These are phyloP conservation scores for Trypanosoma mega DNA, from an alignment of 208 protist genomes.

Conservation along the genomic window DNA sequence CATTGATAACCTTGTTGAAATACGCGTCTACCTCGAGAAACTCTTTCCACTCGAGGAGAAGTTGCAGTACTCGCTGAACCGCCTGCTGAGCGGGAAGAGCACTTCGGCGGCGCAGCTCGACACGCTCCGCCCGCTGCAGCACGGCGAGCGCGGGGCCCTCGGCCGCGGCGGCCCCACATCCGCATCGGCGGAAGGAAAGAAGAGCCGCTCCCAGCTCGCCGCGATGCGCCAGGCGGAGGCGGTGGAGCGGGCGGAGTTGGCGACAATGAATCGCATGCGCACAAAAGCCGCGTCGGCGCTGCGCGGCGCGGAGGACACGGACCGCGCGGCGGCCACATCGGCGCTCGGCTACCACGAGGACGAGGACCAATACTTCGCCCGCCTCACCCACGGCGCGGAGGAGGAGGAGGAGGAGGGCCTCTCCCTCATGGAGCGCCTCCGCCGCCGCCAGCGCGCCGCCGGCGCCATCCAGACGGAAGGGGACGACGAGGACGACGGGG, in stretches of 20 bases:
- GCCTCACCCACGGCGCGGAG: slow-evolving; percentile 47
- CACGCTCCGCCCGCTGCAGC: slow-evolving; percentile 68
- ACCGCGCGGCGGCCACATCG: slow-evolving; percentile 44
- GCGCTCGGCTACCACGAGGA: slow-evolving; percentile 85
- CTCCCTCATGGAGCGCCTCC: slow-evolving; percentile 79
- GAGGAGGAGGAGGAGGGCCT: slow-evolving; percentile 51
- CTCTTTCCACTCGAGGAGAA: slow-evolving; percentile 95
- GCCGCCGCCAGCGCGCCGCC: slow-evolving; percentile 46
- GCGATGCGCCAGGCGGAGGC: slow-evolving; percentile 69
- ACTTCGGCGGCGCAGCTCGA: slow-evolving; percentile 58
- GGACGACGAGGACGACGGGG: slow-evolving; percentile 16
- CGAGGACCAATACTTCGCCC: slow-evolving; percentile 91
- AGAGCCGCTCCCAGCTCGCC: slow-evolving; percentile 63
- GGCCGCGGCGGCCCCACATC: neutral
- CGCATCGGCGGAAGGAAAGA: slow-evolving; percentile 51
- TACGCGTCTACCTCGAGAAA: slow-evolving; percentile 94
- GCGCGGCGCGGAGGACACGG: slow-evolving; percentile 24
- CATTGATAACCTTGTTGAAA: slow-evolving; percentile 92
- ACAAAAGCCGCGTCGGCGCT: slow-evolving; percentile 67
- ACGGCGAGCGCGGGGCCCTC: slow-evolving; percentile 29
- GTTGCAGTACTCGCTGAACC: slow-evolving; percentile 95
- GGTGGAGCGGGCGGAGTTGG: slow-evolving; percentile 80
- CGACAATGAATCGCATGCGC: slow-evolving; percentile 81
- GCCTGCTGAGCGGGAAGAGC: slow-evolving; percentile 85
- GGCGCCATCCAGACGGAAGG: slow-evolving; percentile 18